Evolutionary conservation across 2,329 filamentous ascomycete species (phyloP).

Genomic region (Akanthomyces uredinophilus): DNA sequence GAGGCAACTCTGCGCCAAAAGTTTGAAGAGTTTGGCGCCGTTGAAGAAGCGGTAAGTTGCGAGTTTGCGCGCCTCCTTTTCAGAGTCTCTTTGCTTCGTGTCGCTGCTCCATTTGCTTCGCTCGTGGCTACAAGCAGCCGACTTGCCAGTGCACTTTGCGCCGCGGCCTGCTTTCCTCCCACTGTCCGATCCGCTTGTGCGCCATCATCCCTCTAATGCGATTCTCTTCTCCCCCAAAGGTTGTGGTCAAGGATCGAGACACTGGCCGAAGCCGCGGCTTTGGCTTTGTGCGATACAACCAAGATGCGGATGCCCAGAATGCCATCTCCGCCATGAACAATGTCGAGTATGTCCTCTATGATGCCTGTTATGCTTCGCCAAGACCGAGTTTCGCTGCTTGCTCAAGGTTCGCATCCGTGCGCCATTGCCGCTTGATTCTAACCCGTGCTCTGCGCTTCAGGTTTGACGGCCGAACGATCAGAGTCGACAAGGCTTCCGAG

Average conservation of each 20-base stretch:
- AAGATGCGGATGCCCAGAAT: conserved; percentile 68
- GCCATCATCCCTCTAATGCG: conserved; percentile 13
- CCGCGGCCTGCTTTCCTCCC: background rate
- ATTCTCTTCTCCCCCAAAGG: conserved; percentile 35
- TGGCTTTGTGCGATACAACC: conserved; percentile 86
- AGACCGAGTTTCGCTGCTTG: conserved; percentile 13
- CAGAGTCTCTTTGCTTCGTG: background rate
- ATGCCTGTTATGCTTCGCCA: conserved; percentile 7
- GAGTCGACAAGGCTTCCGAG: conserved; percentile 93
- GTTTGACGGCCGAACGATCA: conserved; percentile 90
- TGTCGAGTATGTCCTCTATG: conserved; percentile 62
- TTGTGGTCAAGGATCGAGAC: conserved; percentile 96
- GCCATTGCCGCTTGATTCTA: conserved; percentile 15
- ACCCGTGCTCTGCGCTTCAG: conserved; percentile 40
- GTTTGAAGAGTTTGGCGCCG: conserved; percentile 84
- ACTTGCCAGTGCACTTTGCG: background rate
- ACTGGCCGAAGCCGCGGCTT: conserved; percentile 96
- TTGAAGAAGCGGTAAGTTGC: conserved; percentile 88
- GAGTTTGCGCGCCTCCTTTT: conserved; percentile 16
- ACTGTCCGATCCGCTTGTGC: background rate
- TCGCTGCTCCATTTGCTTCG: background rate
- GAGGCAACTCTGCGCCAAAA: conserved; percentile 80
- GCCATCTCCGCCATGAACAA: conserved; percentile 82
- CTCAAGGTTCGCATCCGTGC: conserved; percentile 15
- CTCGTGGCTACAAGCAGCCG: background rate